Evolutionary conservation across 1,284 basidiomycete genomes (phyloP), one percentile per base, ranked within the genome.

Genomic region (Neonothopanus nambi): DNA sequence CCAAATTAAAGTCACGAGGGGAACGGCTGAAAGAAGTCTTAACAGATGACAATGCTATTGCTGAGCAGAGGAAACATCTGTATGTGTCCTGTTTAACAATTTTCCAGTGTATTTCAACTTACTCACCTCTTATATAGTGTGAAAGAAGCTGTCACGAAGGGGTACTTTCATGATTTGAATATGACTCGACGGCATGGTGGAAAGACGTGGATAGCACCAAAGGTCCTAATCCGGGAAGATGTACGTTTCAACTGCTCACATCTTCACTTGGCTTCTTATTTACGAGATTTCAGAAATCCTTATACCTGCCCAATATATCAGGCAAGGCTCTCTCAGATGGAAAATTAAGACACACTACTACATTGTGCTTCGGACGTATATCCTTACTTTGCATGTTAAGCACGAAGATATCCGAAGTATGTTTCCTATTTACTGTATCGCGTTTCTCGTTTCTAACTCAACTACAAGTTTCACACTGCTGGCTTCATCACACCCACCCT

Each of bases 151-250:
- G 51, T 88, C 0, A 83, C 84, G 13, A 89, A 87, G 63, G 94
- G 95, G 0, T 97, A 98, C 69, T 98, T 95, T 64, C 81, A 91
- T 60, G 96, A 98, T 66, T 79, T 91, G 54, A 92, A 93, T 64
- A 84, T 87, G 61, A 88, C 93, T 15, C 77, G 87, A 49, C 81
- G 81, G 38, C 82, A 93, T 61, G 95, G 94, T 7, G 96, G 96
- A 18, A 99, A 99, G 75, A 90, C 91, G 9, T 99, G 94, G 95
- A 82, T 95, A 51, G 94, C 93, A 12, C 95, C 95, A 0, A 84
- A 80, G 21, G 91, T 92, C 11, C 78, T 98, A 58, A 94, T 98
- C 62, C 82, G 85, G 23, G 90, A 93, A 72, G 91, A 95, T 62
- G 94, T 95, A 63, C 63, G 90, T 81, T 20, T 24, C 43, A 3